Base-by-base conservation (phyloP, 352 stramenopile species). In the Globisporangium rhizosaccharum region DNA sequence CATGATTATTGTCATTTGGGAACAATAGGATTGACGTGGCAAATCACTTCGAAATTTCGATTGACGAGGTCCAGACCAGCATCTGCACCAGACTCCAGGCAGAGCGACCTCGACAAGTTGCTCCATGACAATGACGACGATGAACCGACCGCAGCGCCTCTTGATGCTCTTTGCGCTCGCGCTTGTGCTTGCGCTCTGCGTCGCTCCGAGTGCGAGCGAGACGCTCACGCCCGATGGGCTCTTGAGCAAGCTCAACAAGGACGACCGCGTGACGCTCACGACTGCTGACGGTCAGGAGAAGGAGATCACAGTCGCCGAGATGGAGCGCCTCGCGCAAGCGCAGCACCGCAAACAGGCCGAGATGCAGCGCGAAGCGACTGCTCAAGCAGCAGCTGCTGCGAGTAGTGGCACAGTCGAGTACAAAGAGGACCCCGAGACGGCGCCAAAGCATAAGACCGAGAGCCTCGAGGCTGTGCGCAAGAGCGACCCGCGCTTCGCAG, bases 221-320 rank as follows among this genome's bases (percentile, higher is more conserved):
- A 17, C 57, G 14, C 26, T 62, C 37, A 57, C 57, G 9, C 26
- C 57, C 14, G 57, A 62, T 0, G 57, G 48, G 4, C 50, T 62
- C 14, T 50, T 65, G 15, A 65, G 51, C 23, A 53, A 54, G 9
- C 53, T 65, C 33, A 52, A 56, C 59, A 65, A 65, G 51, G 20
- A n/a, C 7, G 51, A 65, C 20, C 63, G 58, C 17, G 62, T 83
- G 37, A 63, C 68, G 5, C 54, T 90, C 26, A 81, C 63, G 14
- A 62, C 70, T 2, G 68, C 70, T n/a, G 71, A 80, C 18, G 79
- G 75, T 44, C 61, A 68, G 18, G 63, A 71, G 39, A 69, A 68
- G 17, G 76, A 87, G 25, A 65, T 84, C 47, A 70, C 72, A 33
- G 66, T 71, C n/a, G 75, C 53, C 12, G 72, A 82, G 66, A 76